These are phyloP conservation scores for Thalassiosira livingstoniorum DNA, from an alignment of 352 stramenopile genomes.

Conservation along the genomic window DNA sequence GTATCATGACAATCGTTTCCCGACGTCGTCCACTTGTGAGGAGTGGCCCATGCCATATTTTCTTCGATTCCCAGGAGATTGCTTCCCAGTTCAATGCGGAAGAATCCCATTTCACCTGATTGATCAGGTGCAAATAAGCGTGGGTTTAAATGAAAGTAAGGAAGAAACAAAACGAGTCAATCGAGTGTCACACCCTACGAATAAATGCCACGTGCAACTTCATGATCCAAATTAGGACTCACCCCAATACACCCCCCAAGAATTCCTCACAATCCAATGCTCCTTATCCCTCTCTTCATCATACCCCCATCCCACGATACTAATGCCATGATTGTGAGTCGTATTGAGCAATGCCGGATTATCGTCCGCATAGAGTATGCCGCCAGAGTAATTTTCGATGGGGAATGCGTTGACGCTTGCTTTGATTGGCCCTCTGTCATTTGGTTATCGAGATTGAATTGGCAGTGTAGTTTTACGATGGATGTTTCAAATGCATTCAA, in stretches of 20 bases:
- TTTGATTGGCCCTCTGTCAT: constrained; percentile 92
- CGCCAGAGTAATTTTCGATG: constrained; percentile 90
- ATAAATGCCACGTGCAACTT: too few relatives aligned
- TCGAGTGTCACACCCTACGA: too few relatives aligned
- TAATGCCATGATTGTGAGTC: constrained; percentile 91
- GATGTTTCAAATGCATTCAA: too few relatives aligned
- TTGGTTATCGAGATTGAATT: too few relatives aligned
- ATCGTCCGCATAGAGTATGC: constrained; percentile 87
- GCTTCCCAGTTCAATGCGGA: constrained; percentile 88
- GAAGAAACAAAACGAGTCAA: too few relatives aligned
- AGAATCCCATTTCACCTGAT: constrained; percentile 93
- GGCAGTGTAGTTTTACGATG: too few relatives aligned
- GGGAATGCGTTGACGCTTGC: constrained; percentile 92
- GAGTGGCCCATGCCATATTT: constrained; percentile 76
- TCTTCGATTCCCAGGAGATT: constrained; percentile 82
- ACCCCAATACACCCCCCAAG: constrained; percentile 55
- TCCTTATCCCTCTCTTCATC: constrained; percentile 87
- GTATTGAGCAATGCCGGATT: constrained; percentile 58
- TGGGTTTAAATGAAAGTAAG: too few relatives aligned
- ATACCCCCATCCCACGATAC: constrained; percentile 95
- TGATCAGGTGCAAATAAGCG: too few relatives aligned
- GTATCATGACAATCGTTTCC: constrained; percentile 62
- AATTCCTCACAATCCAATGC: constrained; percentile 91
- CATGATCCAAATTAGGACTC: constrained; percentile 1
- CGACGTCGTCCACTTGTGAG: constrained; percentile 57